These are phyloP conservation scores for Phytopythium litorale DNA, from an alignment of 352 stramenopile genomes.

Conservation along the genomic window DNA sequence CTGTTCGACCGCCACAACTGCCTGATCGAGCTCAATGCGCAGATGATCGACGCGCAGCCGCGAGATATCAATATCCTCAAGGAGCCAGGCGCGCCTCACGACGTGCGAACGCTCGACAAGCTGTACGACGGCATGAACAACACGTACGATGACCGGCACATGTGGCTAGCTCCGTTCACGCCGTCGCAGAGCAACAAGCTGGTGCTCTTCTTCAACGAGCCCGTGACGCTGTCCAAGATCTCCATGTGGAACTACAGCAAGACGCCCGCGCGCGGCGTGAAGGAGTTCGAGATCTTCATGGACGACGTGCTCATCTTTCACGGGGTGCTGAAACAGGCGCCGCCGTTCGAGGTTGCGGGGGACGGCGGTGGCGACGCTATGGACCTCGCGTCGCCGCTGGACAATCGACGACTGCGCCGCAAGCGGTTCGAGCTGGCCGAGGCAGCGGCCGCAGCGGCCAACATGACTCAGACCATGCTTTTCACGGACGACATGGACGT, in stretches of 20 bases:
- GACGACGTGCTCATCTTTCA: constrained; percentile 84
- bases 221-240: constrained; percentile 71
- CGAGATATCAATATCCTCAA: constrained; percentile 84
- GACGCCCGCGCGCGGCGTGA: constrained; percentile 67
- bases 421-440: constrained; percentile 46
- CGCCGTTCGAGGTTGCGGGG: constrained; percentile 23
- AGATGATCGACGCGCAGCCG: constrained; percentile 68
- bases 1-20: constrained; percentile 57
- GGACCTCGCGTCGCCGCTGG: constrained; percentile 7
- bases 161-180: constrained; percentile 71
- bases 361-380: constrained; percentile 16
- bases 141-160: constrained; percentile 73
- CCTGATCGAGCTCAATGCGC: constrained; percentile 30
- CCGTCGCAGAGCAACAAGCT: constrained; percentile 65
- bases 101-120: constrained; percentile 73
- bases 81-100: constrained; percentile 44
- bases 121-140: constrained; percentile 73
- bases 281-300: constrained; percentile 79
- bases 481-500: constrained; percentile 73
- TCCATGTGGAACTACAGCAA: constrained; percentile 89
- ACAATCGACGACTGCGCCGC: constrained; percentile 38
- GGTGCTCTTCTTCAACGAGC: constrained; percentile 76
- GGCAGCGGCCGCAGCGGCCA: constrained; percentile 28
- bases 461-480: constrained; percentile 67
- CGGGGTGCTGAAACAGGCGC: constrained; percentile 42